Percentiles rank a stretch among this genome's conserved stretches.
Evolutionary conservation across 805 yeast species (phyloP).

Genomic region (Yamadazyma olivae): DNA sequence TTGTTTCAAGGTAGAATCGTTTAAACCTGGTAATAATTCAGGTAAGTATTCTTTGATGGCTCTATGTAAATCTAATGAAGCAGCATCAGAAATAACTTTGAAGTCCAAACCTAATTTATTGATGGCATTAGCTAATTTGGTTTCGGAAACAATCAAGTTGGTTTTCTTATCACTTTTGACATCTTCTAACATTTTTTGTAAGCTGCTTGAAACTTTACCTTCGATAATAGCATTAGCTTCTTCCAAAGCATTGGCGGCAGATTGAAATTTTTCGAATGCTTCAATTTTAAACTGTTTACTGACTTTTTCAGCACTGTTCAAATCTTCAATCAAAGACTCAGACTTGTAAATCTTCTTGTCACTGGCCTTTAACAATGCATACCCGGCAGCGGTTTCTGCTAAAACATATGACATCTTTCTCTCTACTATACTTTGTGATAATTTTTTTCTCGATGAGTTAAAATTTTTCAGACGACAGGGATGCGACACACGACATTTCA

Average conservation of each 20-base stretch:
- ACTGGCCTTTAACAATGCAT: conserved; percentile 94
- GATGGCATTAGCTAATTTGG: conserved; percentile 94
- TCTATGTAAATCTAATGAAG: conserved; percentile 90
- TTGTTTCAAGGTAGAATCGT: conserved; percentile 78
- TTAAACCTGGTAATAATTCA: conserved; percentile 88
- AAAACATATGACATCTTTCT: conserved; percentile 76
- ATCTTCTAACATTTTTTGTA: conserved; percentile 72
- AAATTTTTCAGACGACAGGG: conserved; percentile 1
- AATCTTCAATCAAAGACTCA: conserved; percentile 66
- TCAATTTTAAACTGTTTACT: conserved; percentile 89
- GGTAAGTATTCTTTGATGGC: conserved; percentile 94
- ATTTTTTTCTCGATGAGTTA: conserved; percentile 1
- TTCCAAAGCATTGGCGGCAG: conserved; percentile 95
- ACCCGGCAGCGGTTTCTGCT: conserved; percentile 98
- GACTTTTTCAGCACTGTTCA: conserved; percentile 80
- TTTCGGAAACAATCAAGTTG: conserved; percentile 86
- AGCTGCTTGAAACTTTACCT: conserved; percentile 86
- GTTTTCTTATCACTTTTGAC: conserved; percentile 79
- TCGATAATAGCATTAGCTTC: conserved; percentile 91
- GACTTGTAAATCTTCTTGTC: conserved; percentile 96
- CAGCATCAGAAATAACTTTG: conserved; percentile 90
- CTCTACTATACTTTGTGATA: background rate
- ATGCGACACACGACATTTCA: background rate
- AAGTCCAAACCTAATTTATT: conserved; percentile 89
- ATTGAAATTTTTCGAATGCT: conserved; percentile 89